Evolutionary conservation across 163 green algal species (phyloP), one percentile per base, ranked within the genome.

Genomic region (Coccomyxa subellipsoidea): DNA sequence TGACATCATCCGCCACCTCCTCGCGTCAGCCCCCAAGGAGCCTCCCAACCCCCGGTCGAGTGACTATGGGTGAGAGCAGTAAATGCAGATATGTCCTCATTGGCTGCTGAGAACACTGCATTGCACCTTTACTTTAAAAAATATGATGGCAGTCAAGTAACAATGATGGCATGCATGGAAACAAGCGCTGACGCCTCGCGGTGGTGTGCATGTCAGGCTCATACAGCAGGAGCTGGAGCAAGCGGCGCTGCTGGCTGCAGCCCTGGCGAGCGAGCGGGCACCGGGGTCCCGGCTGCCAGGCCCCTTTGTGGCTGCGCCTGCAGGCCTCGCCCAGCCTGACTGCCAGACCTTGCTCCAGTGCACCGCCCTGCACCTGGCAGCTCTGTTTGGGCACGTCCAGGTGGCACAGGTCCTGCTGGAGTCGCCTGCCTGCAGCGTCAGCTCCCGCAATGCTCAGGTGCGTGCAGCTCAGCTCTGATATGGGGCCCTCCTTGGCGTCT

Each of bases 291-390:
- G 47, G 47, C 47, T 18, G 5, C 47, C 4, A 1, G 47, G 47
- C 23, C 47, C 47, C 47, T 18, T 59, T 18, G 21, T 59, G 47
- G 47, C 47, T 59, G 15, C 23, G 47, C 47, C 73, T 53, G 15
- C 73, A 7, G 27, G 34, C 32, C 73, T 53, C 31, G 32, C 8
- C 76, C 18, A 9, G 18, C 38, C 38, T 4, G 21, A 71, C 76
- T 69, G 66, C 9, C 38, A 83, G 39, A 82, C 32, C 77, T 78
- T 86, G 39, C 36, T 83, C 32, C 25, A 80, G 7, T 69, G 47
- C 78, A 86, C 71, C 34, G 77, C 92, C 25, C 87, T 96, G 77
- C 91, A 95, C 83, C 82, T 94, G 34, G 92, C 92, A 0, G 89
- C 91, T 23, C 86, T 83, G 34, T 87, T 92, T 37, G 92, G 92